phyloP scores from a whole-genome alignment of 495 filamentous ascomycete genomes.

The Tuber microsphaerosporum region DNA sequence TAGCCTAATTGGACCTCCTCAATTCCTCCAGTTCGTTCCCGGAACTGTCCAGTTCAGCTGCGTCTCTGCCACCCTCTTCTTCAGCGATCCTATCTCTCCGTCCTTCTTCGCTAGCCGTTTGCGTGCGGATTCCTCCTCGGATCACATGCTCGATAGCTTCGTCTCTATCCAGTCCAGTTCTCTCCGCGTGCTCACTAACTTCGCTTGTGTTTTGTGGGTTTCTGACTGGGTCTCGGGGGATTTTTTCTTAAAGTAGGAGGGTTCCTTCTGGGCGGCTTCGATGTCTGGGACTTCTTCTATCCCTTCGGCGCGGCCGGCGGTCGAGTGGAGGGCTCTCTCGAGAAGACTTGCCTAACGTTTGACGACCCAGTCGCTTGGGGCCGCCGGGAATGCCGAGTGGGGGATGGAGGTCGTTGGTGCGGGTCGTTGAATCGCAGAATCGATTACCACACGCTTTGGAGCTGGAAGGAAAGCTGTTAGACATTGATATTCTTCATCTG shows the following conservation, averaged over 20 bases:
- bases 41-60: conserved; percentile 5
- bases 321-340: conserved; percentile 14
- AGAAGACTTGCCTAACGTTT: conserved; percentile 11
- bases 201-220: conserved; percentile 1
- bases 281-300: conserved; percentile 13
- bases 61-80: conserved; percentile 8
- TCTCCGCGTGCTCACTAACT: conserved; percentile 6
- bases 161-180: neutral
- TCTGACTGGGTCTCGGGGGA: conserved; percentile 8
- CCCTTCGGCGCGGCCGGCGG: neutral
- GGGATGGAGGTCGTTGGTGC: conserved; percentile 13
- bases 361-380: conserved; percentile 11
- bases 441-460: neutral
- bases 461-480: conserved; percentile 11
- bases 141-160: neutral
- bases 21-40: neutral
- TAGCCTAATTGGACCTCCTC: neutral
- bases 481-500: conserved; percentile 17
- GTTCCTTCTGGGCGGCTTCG: conserved; percentile 9
- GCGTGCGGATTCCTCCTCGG: neutral
- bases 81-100: conserved; percentile 3
- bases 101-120: neutral
- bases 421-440: neutral
- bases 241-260: conserved; percentile 13
- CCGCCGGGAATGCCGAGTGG: conserved; percentile 9